Base-by-base conservation (phyloP, 2,329 filamentous ascomycete genomes). In the Coniochaeta pulveracea region DNA sequence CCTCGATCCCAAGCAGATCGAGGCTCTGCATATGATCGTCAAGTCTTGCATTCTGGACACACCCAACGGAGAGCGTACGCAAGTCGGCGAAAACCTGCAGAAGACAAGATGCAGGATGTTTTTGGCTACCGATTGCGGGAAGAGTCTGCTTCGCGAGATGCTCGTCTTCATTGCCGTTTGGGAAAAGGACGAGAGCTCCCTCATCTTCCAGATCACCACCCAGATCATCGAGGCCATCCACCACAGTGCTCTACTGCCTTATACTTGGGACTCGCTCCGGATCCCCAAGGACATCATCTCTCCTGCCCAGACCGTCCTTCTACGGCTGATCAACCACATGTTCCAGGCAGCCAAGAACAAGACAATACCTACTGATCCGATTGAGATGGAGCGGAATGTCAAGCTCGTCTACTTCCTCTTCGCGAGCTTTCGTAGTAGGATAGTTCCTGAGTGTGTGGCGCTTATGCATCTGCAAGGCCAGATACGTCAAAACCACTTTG, bases 211-310 rank as follows among this genome's bases (percentile, higher is more conserved):
- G 54, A 85, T 95, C 54, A 95, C 93, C 56, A 82, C 86, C 27
- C 88, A 95, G 56, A 94, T 96, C 39, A 85, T 95, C 58, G 85
- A 94, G 51, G 85, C 89, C 0, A 83, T 95, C 29, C 76, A 95
- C 33, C 80, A 88, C 43, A 93, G 85, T 43, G 85, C 85, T 2
- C 64, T 96, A 18, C 80, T 95, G 52, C 88, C 88, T 0, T 93
- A 91, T 50, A 84, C 88, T 3, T 96, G 93, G 69, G 85, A 89
- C 42, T 84, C 85, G 19, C 80, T 96, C 45, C 72, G 85, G 30
- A 93, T 94, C 42, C 81, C 85, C 8, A 95, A 95, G 55, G 89
- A 95, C 49, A 94, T 95, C 40, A 93, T 95, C 34, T 94, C 86
- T 9, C 89, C 89, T 1, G 88, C 88, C 2, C 89, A 96, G 56